Conservation (phyloP, 495 filamentous ascomycete species). For the Aspergillus mulundensis region DNA sequence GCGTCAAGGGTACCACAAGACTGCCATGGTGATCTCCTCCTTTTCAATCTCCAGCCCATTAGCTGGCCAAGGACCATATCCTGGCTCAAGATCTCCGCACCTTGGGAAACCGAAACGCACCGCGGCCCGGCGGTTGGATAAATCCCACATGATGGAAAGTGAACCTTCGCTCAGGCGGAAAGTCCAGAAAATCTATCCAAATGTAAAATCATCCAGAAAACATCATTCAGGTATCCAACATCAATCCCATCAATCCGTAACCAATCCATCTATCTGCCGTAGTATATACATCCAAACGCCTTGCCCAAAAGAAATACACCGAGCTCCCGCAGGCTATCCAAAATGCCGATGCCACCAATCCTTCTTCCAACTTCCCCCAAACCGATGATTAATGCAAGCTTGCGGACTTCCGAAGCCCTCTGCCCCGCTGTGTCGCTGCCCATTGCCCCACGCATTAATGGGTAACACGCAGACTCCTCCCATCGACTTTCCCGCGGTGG, state of each 20-base stretch:
- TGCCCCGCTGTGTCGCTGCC: conserved; percentile 39
- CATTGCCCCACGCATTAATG: conserved; percentile 43
- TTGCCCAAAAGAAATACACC: too few relatives aligned
- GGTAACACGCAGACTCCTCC: conserved; percentile 40
- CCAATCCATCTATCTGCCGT: too few relatives aligned
- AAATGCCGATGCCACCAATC: conserved; percentile 26
- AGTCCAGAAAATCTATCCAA: neutral
- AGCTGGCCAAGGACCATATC: too few relatives aligned
- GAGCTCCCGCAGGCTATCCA: neutral
- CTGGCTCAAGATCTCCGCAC: neutral
- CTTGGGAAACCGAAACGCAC: neutral
- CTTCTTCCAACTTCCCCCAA: conserved; percentile 39
- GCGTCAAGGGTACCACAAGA: too few relatives aligned
- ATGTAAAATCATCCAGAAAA: neutral
- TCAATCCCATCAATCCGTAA: too few relatives aligned
- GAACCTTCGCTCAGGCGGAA: too few relatives aligned
- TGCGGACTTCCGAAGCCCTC: conserved; percentile 27
- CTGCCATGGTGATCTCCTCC: too few relatives aligned
- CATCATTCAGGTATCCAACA: too few relatives aligned
- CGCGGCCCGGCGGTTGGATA: neutral
- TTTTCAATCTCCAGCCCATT: too few relatives aligned
- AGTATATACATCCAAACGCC: too few relatives aligned
- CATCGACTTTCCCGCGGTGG: conserved; percentile 19
- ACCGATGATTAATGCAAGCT: conserved; percentile 43
- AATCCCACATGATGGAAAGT: neutral